These are phyloP conservation scores for Anisogramma anomala DNA, from an alignment of 2,329 filamentous ascomycete genomes.

Conservation along the genomic window DNA sequence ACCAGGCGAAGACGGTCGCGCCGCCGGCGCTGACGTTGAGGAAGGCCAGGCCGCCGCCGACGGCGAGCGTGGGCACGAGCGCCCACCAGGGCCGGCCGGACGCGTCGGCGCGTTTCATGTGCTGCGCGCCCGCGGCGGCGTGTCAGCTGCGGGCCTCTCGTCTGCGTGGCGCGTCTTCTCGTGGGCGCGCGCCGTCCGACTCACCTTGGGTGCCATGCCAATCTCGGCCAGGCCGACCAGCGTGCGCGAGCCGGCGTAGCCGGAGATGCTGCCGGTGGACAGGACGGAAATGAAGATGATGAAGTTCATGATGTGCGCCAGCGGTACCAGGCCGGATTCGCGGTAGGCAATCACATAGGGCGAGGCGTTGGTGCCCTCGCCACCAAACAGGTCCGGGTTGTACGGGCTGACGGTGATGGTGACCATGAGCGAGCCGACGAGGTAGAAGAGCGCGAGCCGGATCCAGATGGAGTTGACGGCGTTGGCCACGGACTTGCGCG, in stretches of 20 bases:
- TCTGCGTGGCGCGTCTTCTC: too few species aligned
- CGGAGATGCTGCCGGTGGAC: constrained; percentile 31
- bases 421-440: constrained; percentile 32
- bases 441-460: constrained; percentile 33
- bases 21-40: constrained; percentile 32
- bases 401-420: constrained; percentile 31
- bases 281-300: constrained; percentile 36
- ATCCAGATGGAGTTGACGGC: constrained; percentile 35
- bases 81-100: constrained; percentile 26
- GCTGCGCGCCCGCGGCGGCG: too few species aligned
- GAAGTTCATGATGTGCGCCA: constrained; percentile 37
- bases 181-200: neutral
- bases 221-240: constrained; percentile 32
- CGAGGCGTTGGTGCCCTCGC: constrained; percentile 29
- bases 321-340: constrained; percentile 26
- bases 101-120: constrained; percentile 24
- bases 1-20: constrained; percentile 33
- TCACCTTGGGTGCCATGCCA: constrained; percentile 27
- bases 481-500: constrained; percentile 29
- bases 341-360: constrained; percentile 35
- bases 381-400: constrained; percentile 30
- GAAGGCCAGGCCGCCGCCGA: constrained; percentile 32
- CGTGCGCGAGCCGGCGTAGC: constrained; percentile 32
- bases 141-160: too few species aligned
- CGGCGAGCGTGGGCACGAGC: constrained; percentile 38